Conservation (phyloP, 768 basidiomycete species). For the Symmetrospora coprosmae region DNA sequence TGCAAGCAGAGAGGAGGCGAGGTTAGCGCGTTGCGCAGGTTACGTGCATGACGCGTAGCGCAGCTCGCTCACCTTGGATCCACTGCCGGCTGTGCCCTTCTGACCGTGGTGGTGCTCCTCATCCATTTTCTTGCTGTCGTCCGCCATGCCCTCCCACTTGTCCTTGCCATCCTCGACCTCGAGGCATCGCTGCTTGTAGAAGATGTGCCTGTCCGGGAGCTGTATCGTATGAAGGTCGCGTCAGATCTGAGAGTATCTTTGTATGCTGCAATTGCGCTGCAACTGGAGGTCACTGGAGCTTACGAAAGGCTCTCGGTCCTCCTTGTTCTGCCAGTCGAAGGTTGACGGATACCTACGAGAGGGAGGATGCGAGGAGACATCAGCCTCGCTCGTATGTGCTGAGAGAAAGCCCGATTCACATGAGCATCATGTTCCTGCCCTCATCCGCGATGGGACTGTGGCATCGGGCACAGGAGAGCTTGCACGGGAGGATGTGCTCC, state of each 20-base stretch:
- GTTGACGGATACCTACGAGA: conserved; percentile 12
- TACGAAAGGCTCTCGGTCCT: conserved; percentile 1
- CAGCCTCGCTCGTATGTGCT: neutral
- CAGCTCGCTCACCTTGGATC: neutral
- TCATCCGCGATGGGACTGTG: conserved; percentile 14
- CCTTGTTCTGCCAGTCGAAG: conserved; percentile 10
- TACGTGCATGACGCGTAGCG: too few relatives aligned
- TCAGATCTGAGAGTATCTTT: too few relatives aligned
- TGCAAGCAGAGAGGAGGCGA: too few relatives aligned
- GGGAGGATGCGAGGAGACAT: neutral
- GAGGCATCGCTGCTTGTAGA: conserved; percentile 1
- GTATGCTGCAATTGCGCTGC: too few relatives aligned
- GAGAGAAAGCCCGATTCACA: neutral
- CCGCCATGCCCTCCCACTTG: conserved; percentile 12
- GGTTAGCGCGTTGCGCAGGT: too few relatives aligned
- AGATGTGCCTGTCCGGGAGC: conserved; percentile 18
- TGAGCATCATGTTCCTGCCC: conserved; percentile 24
- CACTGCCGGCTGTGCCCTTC: conserved; percentile 3
- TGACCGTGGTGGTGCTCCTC: conserved; percentile 8
- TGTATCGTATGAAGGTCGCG: too few relatives aligned
- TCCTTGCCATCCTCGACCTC: conserved; percentile 11
- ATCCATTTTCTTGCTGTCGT: conserved; percentile 9
- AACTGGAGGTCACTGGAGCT: too few relatives aligned
- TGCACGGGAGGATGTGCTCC: conserved; percentile 5
- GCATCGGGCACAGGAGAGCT: conserved; percentile 15